These are phyloP conservation scores for Decorospora gaudefroyi DNA, from an alignment of 2,329 filamentous ascomycete genomes.

Conservation along the genomic window DNA sequence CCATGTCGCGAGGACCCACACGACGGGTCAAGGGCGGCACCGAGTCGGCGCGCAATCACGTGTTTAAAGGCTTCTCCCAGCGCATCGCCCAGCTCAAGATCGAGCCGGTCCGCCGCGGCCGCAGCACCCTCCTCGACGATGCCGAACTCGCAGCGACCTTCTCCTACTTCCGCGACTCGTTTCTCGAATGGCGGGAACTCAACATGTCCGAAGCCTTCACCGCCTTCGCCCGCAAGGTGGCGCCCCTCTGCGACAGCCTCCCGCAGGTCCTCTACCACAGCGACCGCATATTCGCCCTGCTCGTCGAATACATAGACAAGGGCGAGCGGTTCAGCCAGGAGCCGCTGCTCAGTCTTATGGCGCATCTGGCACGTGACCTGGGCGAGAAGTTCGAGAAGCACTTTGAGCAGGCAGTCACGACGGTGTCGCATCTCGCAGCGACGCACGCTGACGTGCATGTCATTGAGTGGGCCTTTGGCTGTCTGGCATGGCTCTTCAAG, in stretches of 20 bases:
- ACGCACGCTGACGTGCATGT: slow-evolving; percentile 79
- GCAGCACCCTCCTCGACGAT: slow-evolving; percentile 79
- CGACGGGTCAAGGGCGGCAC: slow-evolving; percentile 71
- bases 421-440: slow-evolving; percentile 78
- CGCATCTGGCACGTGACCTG: slow-evolving; percentile 92
- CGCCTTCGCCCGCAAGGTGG: slow-evolving; percentile 73
- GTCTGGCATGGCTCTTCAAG: slow-evolving; percentile 94
- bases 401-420: slow-evolving; percentile 73
- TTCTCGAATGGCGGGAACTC: slow-evolving; percentile 88
- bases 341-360: slow-evolving; percentile 82
- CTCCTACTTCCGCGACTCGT: slow-evolving; percentile 83
- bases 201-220: slow-evolving; percentile 85
- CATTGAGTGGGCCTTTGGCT: slow-evolving; percentile 97
- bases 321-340: slow-evolving; percentile 82
- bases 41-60: slow-evolving; percentile 77
- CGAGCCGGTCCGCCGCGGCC: slow-evolving; percentile 88
- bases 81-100: slow-evolving; percentile 92
- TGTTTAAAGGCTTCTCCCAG: slow-evolving; percentile 87
- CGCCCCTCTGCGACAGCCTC: slow-evolving; percentile 82
- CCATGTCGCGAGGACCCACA: slow-evolving; percentile 48
- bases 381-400: slow-evolving; percentile 86
- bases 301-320: slow-evolving; percentile 75
- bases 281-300: slow-evolving; percentile 76
- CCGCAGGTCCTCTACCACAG: slow-evolving; percentile 92
- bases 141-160: slow-evolving; percentile 74